Conservation (phyloP, 352 stramenopile genomes). For the Phytophthora constricta region DNA sequence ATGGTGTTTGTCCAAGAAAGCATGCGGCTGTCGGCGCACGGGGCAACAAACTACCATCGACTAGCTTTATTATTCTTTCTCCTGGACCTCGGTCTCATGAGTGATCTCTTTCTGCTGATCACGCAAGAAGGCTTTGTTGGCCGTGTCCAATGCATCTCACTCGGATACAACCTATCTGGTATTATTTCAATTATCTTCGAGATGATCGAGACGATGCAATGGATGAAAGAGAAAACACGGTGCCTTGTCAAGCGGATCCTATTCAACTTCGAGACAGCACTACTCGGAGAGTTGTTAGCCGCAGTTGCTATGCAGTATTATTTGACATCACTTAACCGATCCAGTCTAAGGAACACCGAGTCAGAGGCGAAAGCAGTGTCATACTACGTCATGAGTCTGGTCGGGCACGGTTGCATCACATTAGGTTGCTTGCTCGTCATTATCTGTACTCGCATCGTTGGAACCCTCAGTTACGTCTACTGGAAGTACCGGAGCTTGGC, state of each 20-base stretch:
- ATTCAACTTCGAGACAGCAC: constrained; percentile 25
- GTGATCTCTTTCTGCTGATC: constrained; percentile 27
- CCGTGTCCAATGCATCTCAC: constrained; percentile 21
- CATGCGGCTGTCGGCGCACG: constrained; percentile 7
- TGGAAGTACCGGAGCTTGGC: constrained; percentile 7
- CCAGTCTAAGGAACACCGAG: constrained; percentile 16
- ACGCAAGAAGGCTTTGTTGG: constrained; percentile 18
- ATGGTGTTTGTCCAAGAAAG: constrained; percentile 13
- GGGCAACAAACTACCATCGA: constrained; percentile 19
- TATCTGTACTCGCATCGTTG: constrained; percentile 1
- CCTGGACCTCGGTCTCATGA: constrained; percentile 30
- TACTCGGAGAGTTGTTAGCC: constrained; percentile 21
- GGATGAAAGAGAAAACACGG: constrained; percentile 9
- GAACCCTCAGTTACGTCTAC: constrained; percentile 3
- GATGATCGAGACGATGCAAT: constrained; percentile 15
- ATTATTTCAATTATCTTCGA: constrained; percentile 30
- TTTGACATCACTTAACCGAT: constrained; percentile 24
- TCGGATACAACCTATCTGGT: constrained; percentile 26
- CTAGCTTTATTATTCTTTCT: constrained; percentile 8
- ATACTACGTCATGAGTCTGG: constrained; percentile 29
- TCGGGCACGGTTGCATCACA: constrained; percentile 19
- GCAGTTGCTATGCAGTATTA: constrained; percentile 20
- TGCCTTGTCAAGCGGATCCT: constrained; percentile 16
- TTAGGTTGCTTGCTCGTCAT: constrained; percentile 14
- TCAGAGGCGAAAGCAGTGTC: constrained; percentile 3